Evolutionary conservation across 2,329 filamentous ascomycete species (phyloP).

Genomic region (Hypoxylon sp.): DNA sequence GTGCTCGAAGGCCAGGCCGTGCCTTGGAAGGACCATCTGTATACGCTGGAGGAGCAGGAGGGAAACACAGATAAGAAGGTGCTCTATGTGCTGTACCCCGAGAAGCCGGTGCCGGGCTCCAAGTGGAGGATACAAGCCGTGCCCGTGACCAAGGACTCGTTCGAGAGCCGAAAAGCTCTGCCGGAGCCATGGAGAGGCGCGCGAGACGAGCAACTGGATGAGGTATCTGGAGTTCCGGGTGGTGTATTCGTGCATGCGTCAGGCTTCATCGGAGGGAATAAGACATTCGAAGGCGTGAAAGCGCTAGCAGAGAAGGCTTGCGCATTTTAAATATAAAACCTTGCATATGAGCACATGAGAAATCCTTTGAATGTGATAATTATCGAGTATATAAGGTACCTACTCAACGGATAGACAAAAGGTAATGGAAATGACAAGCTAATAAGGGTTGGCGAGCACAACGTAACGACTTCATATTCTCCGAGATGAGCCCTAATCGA

Average conservation of each 20-base stretch:
- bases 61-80: slow-evolving; percentile 68
- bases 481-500: slow-evolving; percentile 25
- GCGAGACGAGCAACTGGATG: slow-evolving; percentile 86
- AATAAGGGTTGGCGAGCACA: slow-evolving; percentile 5
- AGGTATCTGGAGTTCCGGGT: slow-evolving; percentile 76
- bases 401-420: slow-evolving; percentile 24
- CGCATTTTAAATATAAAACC: slow-evolving; percentile 55
- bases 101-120: slow-evolving; percentile 79
- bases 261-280: slow-evolving; percentile 96
- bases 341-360: background rate
- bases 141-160: slow-evolving; percentile 86
- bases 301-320: slow-evolving; percentile 87
- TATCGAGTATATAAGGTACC: background rate
- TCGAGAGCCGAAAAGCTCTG: slow-evolving; percentile 90
- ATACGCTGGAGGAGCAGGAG: slow-evolving; percentile 81
- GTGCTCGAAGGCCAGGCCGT: slow-evolving; percentile 83
- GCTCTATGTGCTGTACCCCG: slow-evolving; percentile 92
- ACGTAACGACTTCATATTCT: slow-evolving; percentile 24
- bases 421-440: background rate
- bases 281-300: slow-evolving; percentile 88
- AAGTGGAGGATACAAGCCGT: slow-evolving; percentile 97
- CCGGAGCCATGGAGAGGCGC: slow-evolving; percentile 94
- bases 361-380: background rate
- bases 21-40: slow-evolving; percentile 97
- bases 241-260: slow-evolving; percentile 94